Evolutionary conservation across 2,329 filamentous ascomycete species (phyloP).

Genomic region (Ophiognomonia clavigignenti-juglandacearum): DNA sequence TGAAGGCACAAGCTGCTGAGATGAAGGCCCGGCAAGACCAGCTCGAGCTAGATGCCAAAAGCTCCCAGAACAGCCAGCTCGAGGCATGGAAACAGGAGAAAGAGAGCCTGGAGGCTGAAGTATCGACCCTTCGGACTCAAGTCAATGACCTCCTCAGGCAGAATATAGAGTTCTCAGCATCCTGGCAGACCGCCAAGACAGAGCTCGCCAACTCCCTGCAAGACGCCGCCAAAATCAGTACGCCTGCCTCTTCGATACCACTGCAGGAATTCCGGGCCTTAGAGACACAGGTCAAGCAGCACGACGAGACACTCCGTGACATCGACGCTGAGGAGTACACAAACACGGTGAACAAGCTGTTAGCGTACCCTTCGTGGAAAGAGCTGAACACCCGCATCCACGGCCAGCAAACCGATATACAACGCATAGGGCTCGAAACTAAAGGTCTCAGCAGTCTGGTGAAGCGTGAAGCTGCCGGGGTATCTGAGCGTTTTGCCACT

Average conservation of each 20-base stretch:
- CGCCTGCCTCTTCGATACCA: not conserved
- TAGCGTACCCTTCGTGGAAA: conserved; percentile 2
- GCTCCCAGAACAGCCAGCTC: not conserved
- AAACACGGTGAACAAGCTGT: not conserved
- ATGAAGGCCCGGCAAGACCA: not conserved
- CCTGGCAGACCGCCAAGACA: not conserved
- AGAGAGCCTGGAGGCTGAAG: not conserved
- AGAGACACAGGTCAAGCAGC: not conserved
- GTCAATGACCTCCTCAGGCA: not conserved
- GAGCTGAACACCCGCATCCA: not conserved
- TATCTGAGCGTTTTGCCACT: not conserved
- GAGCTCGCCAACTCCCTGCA: not conserved
- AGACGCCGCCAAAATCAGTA: not conserved
- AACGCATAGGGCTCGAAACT: not conserved
- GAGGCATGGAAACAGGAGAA: conserved; percentile 2
- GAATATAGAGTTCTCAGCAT: not conserved
- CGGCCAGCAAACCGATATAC: not conserved
- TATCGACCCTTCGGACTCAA: not conserved
- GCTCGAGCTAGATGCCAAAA: not conserved
- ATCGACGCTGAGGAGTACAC: conserved; percentile 5
- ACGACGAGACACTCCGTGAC: not conserved
- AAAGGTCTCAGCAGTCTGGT: not conserved
- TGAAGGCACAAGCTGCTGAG: conserved; percentile 1
- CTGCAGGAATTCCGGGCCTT: not conserved
- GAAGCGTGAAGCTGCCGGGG: not conserved